Base-by-base conservation (phyloP, 352 stramenopile genomes). In the Pythium biforme region DNA sequence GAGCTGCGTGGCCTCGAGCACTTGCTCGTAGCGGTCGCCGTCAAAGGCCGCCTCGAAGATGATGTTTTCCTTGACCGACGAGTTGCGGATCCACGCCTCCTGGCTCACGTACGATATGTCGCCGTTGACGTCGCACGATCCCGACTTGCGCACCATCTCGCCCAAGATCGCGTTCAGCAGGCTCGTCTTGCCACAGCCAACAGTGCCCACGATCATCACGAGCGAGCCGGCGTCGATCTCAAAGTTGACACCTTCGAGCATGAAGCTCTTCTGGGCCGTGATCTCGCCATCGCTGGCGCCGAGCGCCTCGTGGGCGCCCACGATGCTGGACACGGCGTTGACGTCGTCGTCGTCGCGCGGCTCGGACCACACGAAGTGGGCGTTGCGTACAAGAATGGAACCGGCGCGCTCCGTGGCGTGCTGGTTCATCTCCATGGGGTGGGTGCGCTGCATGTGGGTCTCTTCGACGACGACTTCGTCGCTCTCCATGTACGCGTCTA, bases 141-240 rank as follows among this genome's bases (percentile, higher is more conserved):
- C 48, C 3, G 23, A 34, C 9, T 53, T 22, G 22, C 70, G 34
- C 6, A 66, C 62, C 66, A 83, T 81, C 20, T 82, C 75, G 17
- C 73, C 73, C 0, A 82, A 62, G 22, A 84, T 20, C 1, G 75
- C 73, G 26, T 63, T 63, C 19, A 83, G 25, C 8, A 85, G 56
- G 47, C 72, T 83, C 2, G 78, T 84, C 49, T 88, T 88, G 12
- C 78, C 78, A 9, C 76, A 73, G 17, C 78, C 78, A 14, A 88
- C 78, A 5, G 68, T 59, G 17, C 78, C 78, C 8, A 88, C 78
- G 25, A 88, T 56, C 58, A 86, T 79, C 0, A 75, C 76, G 22
- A 88, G 64, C 1, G 70, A 70, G 1, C 87, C 89, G 10, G 55
- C 64, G 19, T 70, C 45, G 23, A 81, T 72, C 19, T 79, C 33